These are phyloP conservation scores for Alternaria sp. DNA, from an alignment of 2,329 filamentous ascomycete species.

Conservation along the genomic window DNA sequence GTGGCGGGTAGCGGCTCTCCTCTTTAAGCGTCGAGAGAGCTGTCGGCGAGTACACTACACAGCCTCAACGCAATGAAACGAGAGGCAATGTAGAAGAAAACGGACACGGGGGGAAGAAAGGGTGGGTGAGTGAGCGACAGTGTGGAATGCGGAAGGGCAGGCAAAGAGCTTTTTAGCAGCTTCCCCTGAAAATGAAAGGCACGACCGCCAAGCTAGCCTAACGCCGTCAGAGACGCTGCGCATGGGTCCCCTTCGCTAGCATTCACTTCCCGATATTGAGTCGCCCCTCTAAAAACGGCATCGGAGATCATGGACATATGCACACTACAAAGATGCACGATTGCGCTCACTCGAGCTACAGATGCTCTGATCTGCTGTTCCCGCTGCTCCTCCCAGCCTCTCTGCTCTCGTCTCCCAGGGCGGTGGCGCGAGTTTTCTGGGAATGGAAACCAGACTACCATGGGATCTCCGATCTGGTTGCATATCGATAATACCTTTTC, in stretches of 20 bases:
- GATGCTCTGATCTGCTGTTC: background rate
- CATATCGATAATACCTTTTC: constrained; percentile 23
- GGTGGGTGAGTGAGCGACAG: constrained; percentile 37
- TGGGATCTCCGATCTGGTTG: constrained; percentile 11
- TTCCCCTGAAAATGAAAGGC: constrained; percentile 44
- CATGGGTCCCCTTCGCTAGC: constrained; percentile 38
- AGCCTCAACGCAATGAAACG: constrained; percentile 37
- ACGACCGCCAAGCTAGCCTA: constrained; percentile 36
- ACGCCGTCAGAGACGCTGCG: constrained; percentile 29
- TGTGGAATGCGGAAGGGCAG: constrained; percentile 41
- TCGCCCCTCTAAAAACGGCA: constrained; percentile 32
- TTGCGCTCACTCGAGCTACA: constrained; percentile 6
- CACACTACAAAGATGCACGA: constrained; percentile 9
- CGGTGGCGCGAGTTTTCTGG: constrained; percentile 23
- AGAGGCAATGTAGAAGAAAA: constrained; percentile 40
- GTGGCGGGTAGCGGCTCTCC: constrained; percentile 28
- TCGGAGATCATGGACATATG: constrained; percentile 2
- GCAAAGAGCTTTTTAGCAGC: constrained; percentile 42
- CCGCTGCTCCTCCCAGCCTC: background rate
- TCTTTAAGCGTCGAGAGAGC: constrained; percentile 16
- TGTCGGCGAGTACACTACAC: constrained; percentile 18
- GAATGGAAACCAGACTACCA: constrained; percentile 10
- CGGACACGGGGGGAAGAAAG: constrained; percentile 29
- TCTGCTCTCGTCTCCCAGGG: constrained; percentile 1
- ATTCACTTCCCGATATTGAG: constrained; percentile 28